Conservation (phyloP, 2,329 filamentous ascomycete genomes). For the Cytospora schulzeri region DNA sequence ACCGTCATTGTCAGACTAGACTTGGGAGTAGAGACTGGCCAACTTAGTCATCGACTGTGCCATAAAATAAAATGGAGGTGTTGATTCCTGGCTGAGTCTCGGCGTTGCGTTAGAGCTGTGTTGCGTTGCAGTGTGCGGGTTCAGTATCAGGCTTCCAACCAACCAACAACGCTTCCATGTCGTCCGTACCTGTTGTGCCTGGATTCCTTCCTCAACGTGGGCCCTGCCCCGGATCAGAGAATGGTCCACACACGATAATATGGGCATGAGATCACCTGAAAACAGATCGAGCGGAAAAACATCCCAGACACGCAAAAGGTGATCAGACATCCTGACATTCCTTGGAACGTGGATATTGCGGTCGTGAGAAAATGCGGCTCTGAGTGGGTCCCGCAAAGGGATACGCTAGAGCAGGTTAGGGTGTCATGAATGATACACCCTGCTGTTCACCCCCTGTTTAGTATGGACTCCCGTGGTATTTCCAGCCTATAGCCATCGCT, state of each 20-base stretch:
- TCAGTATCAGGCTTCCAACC: too few relatives aligned
- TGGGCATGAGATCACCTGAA: not conserved
- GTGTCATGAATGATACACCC: not conserved
- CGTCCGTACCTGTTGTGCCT: too few relatives aligned
- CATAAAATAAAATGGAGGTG: not conserved
- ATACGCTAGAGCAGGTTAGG: not conserved
- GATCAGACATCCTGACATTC: constrained; percentile 22
- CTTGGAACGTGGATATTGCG: constrained; percentile 21
- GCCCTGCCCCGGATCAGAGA: not conserved
- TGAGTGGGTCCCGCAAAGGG: constrained; percentile 22
- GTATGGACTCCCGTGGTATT: not conserved
- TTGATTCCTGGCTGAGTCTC: not conserved
- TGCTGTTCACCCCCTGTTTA: not conserved
- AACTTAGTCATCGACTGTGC: not conserved
- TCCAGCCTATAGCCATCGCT: not conserved
- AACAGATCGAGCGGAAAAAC: constrained; percentile 10
- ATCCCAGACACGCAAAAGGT: constrained; percentile 16
- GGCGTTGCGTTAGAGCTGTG: not conserved
- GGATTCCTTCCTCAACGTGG: not conserved
- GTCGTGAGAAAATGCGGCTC: constrained; percentile 28
- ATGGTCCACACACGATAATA: constrained; percentile 2
- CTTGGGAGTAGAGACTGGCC: not conserved
- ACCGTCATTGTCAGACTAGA: constrained; percentile 19
- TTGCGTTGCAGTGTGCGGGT: too few relatives aligned
- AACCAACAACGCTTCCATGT: too few relatives aligned